Base-by-base conservation (phyloP, 2,329 filamentous ascomycete species). In the Arthrobotrys sinensis region DNA sequence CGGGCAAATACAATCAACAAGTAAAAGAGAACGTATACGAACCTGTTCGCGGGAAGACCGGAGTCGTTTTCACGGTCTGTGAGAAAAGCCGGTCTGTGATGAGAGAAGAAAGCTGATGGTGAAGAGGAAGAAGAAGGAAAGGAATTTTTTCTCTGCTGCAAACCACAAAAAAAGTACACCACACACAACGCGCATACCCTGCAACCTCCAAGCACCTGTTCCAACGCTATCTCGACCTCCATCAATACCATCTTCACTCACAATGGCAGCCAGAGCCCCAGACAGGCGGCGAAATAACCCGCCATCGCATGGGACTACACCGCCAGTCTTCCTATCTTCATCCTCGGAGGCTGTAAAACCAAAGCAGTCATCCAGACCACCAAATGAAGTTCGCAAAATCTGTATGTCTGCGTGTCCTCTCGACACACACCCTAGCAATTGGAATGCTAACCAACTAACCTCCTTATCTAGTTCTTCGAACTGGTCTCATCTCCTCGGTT, bases 201-300 rank as follows among this genome's bases (percentile, higher is more conserved):
- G 70, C 70, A 75, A 62, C 62, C 53, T 36, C 65, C 40, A 32
- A 21, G 40, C 40, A 62, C 66, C 40, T 62, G 40, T 40, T 48
- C 12, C 32, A 62, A 52, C 43, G 46, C 55, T 53, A 43, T 52
- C 55, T 68, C 70, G 50, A 62, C 28, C 21, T 43, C 21, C 60
- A 46, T 53, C 46, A 43, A 10, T 55, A 50, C 19, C 52, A 34
- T 55, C 48, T 48, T 50, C 66, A 28, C 38, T 53, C 24, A 62
- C 55, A 69, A 79, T 79, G 76, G 68, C 76, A 16, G 64, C 68
- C 28, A 78, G 64, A 64, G 69, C 70, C 14, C 76, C 91, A 71
- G 96, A 99, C 84, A 90, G 94, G 84, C 91, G 95, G 85, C 90
- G 96, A 82, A 90, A 97, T 81, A 98, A 98, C 85, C 93, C 93